Conservation (phyloP, 148 eudicot species). For the Camellia lanceoleosa region DNA sequence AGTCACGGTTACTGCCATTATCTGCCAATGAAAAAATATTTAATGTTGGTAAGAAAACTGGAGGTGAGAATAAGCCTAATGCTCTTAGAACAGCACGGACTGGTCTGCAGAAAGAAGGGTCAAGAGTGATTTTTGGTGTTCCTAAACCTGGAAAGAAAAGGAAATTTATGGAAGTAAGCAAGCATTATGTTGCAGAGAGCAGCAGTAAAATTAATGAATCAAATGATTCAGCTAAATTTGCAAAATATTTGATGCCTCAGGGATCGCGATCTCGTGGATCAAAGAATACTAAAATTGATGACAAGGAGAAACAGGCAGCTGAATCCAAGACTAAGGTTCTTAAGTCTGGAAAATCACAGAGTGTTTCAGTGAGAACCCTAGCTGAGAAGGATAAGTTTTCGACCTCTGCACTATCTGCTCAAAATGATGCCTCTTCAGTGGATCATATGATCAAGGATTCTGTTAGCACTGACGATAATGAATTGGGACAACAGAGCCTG, state of each 20-base stretch:
- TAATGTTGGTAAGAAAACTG: conserved; percentile 54
- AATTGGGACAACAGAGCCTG: conserved; percentile 29
- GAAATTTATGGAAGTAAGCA: conserved; percentile 95
- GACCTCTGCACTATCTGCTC: conserved; percentile 21
- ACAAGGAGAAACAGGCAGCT: conserved; percentile 60
- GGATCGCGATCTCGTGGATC: conserved; percentile 56
- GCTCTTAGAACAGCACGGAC: conserved; percentile 55
- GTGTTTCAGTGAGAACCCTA: conserved; percentile 40
- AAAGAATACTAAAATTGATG: conserved; percentile 46
- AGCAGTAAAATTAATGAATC: conserved; percentile 42
- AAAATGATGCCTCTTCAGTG: conserved; percentile 18
- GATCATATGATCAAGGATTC: conserved; percentile 36
- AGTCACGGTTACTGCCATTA: conserved; percentile 41
- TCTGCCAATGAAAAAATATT: conserved; percentile 61
- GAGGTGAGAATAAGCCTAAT: conserved; percentile 43
- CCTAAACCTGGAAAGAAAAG: conserved; percentile 94
- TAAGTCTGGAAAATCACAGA: conserved; percentile 51
- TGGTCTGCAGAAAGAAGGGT: conserved; percentile 69
- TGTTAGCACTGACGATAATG: conserved; percentile 41
- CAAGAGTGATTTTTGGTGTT: conserved; percentile 75
- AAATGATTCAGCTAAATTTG: conserved; percentile 45
- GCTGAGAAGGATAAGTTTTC: conserved; percentile 42
- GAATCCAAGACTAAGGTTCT: conserved; percentile 44
- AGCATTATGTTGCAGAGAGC: conserved; percentile 64
- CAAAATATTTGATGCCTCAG: conserved; percentile 57